Conservation (phyloP, 192 early-diverging fungal species). For the Rhizoclosmatium globosum region DNA sequence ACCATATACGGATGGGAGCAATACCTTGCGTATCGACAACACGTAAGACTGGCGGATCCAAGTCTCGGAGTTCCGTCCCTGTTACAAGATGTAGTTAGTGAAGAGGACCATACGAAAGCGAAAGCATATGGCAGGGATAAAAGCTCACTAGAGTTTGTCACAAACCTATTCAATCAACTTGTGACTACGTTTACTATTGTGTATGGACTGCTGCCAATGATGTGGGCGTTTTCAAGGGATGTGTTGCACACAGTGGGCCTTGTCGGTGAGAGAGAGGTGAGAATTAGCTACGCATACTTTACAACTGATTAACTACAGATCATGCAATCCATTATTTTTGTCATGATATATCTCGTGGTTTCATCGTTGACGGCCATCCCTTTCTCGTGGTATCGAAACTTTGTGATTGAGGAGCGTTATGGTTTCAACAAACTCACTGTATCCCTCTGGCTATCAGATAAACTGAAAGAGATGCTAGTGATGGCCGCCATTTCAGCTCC, state of each 20-base stretch:
- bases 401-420: slow-evolving; percentile 94
- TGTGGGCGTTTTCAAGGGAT: slow-evolving; percentile 72
- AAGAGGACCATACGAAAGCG: slow-evolving; percentile 85
- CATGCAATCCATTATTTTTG: slow-evolving; percentile 82
- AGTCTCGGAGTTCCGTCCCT: slow-evolving; percentile 63
- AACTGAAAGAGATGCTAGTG: slow-evolving; percentile 76
- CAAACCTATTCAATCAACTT: slow-evolving; percentile 65
- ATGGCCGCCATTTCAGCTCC: slow-evolving; percentile 79
- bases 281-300: background rate
- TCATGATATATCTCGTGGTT: slow-evolving; percentile 62
- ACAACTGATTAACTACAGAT: slow-evolving; percentile 60
- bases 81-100: slow-evolving; percentile 72
- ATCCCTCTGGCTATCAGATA: slow-evolving; percentile 81
- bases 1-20: slow-evolving; percentile 81
- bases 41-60: slow-evolving; percentile 71
- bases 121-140: slow-evolving; percentile 73
- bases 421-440: slow-evolving; percentile 97
- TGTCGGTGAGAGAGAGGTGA: slow-evolving; percentile 73
- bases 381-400: slow-evolving; percentile 85
- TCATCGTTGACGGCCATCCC: slow-evolving; percentile 78
- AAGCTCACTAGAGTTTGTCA: slow-evolving; percentile 76
- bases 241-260: slow-evolving; percentile 61
- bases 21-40: slow-evolving; percentile 86
- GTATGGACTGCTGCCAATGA: slow-evolving; percentile 75
- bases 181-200: slow-evolving; percentile 73